Evolutionary conservation across 345 rosid genomes (phyloP), one percentile per base, ranked within the genome.

Genomic region (Citrus inodora): DNA sequence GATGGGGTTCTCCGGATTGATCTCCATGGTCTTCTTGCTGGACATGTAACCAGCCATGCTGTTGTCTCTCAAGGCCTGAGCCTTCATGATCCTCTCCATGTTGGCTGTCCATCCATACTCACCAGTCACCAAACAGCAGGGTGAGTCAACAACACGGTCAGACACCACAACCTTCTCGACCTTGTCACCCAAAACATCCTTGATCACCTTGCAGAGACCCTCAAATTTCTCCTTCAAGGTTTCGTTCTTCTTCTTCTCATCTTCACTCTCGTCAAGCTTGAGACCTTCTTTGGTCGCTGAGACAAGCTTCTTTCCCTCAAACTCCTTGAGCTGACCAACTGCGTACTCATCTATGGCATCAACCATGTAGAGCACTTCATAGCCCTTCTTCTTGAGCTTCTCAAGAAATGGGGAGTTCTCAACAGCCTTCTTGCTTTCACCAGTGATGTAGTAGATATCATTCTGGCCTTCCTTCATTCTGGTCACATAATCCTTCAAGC

Each of bases 351-450:
- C 98, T 46, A 92, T 94, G 0, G 97, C 94, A 33, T 94, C 98
- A 75, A 94, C 95, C 97, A 94, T 92, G 84, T 33, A 94, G 0
- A 94, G 90, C 2, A 92, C 97, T 76, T 94, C 98, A 17, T 89
- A 89, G 0, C 97, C 98, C 86, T 84, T 92, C 92, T 92, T 92
- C 95, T 85, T 94, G 73, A 94, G 84, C 89, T 85, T 92, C 91
- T 94, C 98, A 4, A 94, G 95, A 95, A 94, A 94, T 0, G 98
- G 95, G 22, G 98, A 94, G 83, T 94, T 94, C 88, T 94, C 98
- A 0, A 92, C 97, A 21, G 97, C 94, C 86, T 94, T 94, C 79
- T 91, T 94, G 84, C 98, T 92, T 85, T 94, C 98, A 28, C 98
- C 98, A 0, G 97, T 94, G 81, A 94, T 92, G 87, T 92, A 92